These are phyloP conservation scores for Saccharomycopsis amapae DNA, from an alignment of 805 yeast species.

Conservation along the genomic window DNA sequence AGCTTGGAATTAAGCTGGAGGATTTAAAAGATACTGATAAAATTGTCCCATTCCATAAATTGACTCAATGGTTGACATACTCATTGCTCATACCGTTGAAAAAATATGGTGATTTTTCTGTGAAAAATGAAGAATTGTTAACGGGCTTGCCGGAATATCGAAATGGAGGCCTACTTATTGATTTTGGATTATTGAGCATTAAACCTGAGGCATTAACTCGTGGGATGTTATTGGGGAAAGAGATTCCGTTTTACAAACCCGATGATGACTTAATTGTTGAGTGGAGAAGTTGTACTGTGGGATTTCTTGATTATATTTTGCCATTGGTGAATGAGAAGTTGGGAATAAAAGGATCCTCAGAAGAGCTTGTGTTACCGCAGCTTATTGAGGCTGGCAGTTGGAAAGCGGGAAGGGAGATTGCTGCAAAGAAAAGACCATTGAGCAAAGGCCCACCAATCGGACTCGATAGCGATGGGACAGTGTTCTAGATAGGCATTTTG, in stretches of 20 bases:
- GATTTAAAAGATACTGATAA: conserved; percentile 29
- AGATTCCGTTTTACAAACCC: conserved; percentile 45
- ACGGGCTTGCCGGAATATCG: conserved; percentile 58
- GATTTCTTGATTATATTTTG: conserved; percentile 45
- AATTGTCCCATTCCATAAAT: conserved; percentile 56
- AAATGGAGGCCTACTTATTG: conserved; percentile 59
- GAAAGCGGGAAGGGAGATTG: conserved; percentile 59
- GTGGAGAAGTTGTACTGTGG: conserved; percentile 59
- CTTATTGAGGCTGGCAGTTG: conserved; percentile 63
- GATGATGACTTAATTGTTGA: conserved; percentile 57
- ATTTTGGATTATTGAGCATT: conserved; percentile 42
- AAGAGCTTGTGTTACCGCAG: conserved; percentile 43
- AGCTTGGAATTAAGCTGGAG: conserved; percentile 22
- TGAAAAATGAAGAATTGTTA: conserved; percentile 35
- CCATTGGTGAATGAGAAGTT: conserved; percentile 45
- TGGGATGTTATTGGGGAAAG: conserved; percentile 34
- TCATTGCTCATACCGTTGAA: conserved; percentile 49
- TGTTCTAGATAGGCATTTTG: too few relatives aligned
- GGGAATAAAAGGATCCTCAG: conserved; percentile 26
- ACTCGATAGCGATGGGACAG: conserved; percentile 56
- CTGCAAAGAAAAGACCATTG: conserved; percentile 40
- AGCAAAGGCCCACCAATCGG: conserved; percentile 60
- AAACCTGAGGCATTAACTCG: conserved; percentile 34
- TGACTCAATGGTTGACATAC: conserved; percentile 63
- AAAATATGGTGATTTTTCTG: conserved; percentile 35